Conservation (phyloP, 768 basidiomycete genomes). For the Suillus lakei region DNA sequence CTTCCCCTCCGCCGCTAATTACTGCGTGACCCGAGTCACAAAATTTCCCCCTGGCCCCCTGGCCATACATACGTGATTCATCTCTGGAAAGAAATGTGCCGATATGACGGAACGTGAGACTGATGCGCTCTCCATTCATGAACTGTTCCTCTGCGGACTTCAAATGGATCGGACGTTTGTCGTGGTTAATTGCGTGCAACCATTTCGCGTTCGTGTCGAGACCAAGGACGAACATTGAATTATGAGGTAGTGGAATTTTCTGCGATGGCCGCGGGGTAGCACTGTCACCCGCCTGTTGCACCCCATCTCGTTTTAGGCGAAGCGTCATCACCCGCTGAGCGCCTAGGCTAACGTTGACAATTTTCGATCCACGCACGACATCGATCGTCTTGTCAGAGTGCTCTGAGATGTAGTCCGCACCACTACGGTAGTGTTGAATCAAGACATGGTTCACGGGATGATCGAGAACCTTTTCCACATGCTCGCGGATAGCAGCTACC, state of each 20-base stretch:
- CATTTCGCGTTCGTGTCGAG: conserved; percentile 72
- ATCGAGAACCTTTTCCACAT: conserved; percentile 59
- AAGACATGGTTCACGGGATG: conserved; percentile 85
- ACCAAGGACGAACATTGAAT: conserved; percentile 84
- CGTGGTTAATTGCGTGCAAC: conserved; percentile 78
- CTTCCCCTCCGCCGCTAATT: conserved; percentile 54
- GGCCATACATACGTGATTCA: conserved; percentile 65
- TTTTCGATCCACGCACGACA: conserved; percentile 70
- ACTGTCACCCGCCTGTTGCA: conserved; percentile 19
- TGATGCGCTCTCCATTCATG: conserved; percentile 70
- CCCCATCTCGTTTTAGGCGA: conserved; percentile 61
- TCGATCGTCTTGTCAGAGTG: conserved; percentile 90
- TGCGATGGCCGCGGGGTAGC: conserved; percentile 49
- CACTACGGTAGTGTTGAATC: conserved; percentile 80
- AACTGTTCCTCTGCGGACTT: conserved; percentile 62
- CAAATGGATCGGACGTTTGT: conserved; percentile 61
- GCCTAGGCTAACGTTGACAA: conserved; percentile 83
- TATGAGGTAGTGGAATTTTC: conserved; percentile 76
- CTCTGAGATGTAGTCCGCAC: conserved; percentile 83
- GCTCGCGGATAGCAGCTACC: conserved; percentile 64
- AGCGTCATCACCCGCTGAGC: conserved; percentile 80
- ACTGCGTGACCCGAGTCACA: conserved; percentile 57
- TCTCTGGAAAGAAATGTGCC: conserved; percentile 71
- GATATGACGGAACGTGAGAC: conserved; percentile 79
- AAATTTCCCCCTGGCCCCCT: conserved; percentile 71